These are phyloP conservation scores for Kwoniella botswanensis DNA, from an alignment of 768 basidiomycete species.

Conservation along the genomic window DNA sequence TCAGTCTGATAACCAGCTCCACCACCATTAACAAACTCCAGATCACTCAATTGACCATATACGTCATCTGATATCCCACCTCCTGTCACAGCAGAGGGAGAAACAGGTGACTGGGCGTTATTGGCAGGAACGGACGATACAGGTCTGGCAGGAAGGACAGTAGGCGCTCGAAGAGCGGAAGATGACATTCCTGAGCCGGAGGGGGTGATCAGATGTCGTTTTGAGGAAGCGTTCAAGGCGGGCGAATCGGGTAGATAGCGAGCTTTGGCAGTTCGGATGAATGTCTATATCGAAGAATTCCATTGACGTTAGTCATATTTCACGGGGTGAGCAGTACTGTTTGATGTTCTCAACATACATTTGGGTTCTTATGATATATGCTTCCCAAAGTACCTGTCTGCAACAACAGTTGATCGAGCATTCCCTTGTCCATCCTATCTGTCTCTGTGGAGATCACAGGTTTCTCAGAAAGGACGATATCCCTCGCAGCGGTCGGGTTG, in stretches of 20 bases:
- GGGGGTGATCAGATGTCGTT: conserved; percentile 58
- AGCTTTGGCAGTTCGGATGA: conserved; percentile 86
- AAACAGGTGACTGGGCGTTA: conserved; percentile 10
- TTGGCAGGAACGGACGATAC: conserved; percentile 42
- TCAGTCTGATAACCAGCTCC: conserved; percentile 65
- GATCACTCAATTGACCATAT: conserved; percentile 75
- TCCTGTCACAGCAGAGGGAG: conserved; percentile 5
- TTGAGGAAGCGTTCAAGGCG: conserved; percentile 81
- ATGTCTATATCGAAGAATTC: conserved; percentile 81
- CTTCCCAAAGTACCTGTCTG: conserved; percentile 93
- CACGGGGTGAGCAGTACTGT: no score
- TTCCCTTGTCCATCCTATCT: conserved; percentile 94
- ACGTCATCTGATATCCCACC: conserved; percentile 64
- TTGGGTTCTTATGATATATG: conserved; percentile 97
- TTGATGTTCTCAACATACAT: no score
- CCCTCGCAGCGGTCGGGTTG: conserved; percentile 83
- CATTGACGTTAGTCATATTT: no score
- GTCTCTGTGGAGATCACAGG: conserved; percentile 98
- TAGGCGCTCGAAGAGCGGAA: neutral
- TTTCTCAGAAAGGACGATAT: conserved; percentile 89
- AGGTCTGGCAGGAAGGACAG: conserved; percentile 39
- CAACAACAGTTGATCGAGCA: conserved; percentile 88
- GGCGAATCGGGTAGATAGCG: conserved; percentile 84
- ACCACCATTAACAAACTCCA: conserved; percentile 45
- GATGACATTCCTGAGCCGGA: conserved; percentile 17